Conservation (phyloP, 352 stramenopile species). For the Phytophthora citrophthora region DNA sequence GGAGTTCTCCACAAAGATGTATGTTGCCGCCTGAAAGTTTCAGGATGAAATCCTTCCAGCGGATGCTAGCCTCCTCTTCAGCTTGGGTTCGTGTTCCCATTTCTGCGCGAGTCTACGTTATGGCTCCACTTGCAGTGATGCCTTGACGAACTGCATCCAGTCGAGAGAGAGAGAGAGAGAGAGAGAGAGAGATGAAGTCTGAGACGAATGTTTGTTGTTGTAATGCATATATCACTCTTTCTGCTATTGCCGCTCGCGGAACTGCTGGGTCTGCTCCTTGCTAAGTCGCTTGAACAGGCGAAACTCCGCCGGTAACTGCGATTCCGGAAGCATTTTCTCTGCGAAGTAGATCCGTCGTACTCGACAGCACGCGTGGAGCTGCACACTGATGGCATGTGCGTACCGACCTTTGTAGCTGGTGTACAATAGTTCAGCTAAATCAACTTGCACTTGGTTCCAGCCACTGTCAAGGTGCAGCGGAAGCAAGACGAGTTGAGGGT, state of each 20-base stretch:
- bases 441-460: slow-evolving; percentile 74
- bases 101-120: no score
- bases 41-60: no score
- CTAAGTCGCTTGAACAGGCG: slow-evolving; percentile 55
- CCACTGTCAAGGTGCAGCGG: slow-evolving; percentile 48
- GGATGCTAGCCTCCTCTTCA: no score
- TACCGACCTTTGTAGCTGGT: slow-evolving; percentile 55
- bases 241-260: slow-evolving; percentile 13
- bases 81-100: no score
- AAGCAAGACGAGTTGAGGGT: slow-evolving; percentile 44
- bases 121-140: no score
- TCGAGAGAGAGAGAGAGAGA: no score
- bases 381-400: slow-evolving; percentile 45
- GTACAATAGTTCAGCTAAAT: slow-evolving; percentile 48
- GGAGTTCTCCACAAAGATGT: no score
- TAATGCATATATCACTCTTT: neutral
- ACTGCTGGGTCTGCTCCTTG: slow-evolving; percentile 34
- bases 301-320: slow-evolving; percentile 55
- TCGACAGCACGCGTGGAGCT: slow-evolving; percentile 65
- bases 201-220: neutral
- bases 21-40: no score
- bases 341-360: slow-evolving; percentile 66
- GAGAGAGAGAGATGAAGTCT: no score
- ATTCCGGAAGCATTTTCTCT: slow-evolving; percentile 47
- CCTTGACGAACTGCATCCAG: neutral